Base-by-base conservation (phyloP, 1,139 yeast species). In the Spencermartinsiella ligniputridi region DNA sequence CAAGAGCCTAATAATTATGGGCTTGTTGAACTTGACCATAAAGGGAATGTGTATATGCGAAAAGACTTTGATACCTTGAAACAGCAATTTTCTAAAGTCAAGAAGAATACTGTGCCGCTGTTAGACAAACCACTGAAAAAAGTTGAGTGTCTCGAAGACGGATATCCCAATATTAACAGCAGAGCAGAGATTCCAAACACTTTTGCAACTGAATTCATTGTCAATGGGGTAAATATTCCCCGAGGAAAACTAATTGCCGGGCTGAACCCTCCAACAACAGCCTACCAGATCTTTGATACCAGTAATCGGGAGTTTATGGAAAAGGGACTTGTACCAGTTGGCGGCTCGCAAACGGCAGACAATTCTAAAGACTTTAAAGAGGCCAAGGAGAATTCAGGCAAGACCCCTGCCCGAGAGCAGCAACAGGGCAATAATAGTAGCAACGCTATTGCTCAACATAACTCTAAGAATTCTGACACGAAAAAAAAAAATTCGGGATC, bases 1-100 rank as follows among this genome's bases (percentile, higher is more conserved):
- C 92, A 89, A 63, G 97, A 88, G 60, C 78, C 83, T 20, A 89
- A 89, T 61, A 79, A 85, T 60, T 92, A 92, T 65, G 98, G 98
- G 0, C 71, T 92, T 35, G 95, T 92, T 2, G 76, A 78, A 44
- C 64, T 83, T 13, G 75, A 75, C 47, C 58, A 58, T 2, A 69
- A 74, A 39, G 92, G 90, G 0, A 74, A 79, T 56, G 80, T 61
- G n/a, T 51, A 57, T 33, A 42, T 57, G 40, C 51, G 47, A 27
- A 46, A 55, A 12, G 71, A 67, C 49, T 67, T 55, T 51, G 57
- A 56, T 37, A 63, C 63, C 45, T 56, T 67, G 32, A 49, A 55
- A 35, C 48, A 46, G 45, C 52, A 42, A 24, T 51, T 30, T 41
- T 39, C 44, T 42, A 40, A 33, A 38, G 46, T 30, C 45, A 55